Evolutionary conservation across 176 grass and related monocot species (phyloP).

Genomic region (Oryza officinalis): DNA sequence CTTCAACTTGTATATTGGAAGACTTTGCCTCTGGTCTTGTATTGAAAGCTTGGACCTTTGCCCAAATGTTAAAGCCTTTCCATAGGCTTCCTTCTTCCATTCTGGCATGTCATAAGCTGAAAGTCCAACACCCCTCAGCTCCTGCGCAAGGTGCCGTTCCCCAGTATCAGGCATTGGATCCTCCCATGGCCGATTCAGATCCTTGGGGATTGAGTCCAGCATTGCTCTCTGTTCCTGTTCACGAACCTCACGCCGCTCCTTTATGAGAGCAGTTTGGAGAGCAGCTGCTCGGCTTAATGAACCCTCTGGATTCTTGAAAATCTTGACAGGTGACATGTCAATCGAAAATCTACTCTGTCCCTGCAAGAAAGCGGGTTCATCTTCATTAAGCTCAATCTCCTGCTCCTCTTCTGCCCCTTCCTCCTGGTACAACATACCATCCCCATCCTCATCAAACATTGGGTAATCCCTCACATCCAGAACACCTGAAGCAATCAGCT

Average conservation of each 20-base stretch:
- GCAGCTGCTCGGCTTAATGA: slow-evolving; percentile 87
- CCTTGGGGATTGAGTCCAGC: slow-evolving; percentile 96
- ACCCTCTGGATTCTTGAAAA: slow-evolving; percentile 95
- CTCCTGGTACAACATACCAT: slow-evolving; percentile 84
- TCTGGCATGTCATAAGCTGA: slow-evolving; percentile 96
- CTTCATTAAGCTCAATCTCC: slow-evolving; percentile 90
- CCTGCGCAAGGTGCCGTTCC: slow-evolving; percentile 84
- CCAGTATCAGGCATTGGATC: slow-evolving; percentile 93
- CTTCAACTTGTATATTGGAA: slow-evolving; percentile 92
- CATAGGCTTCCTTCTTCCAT: slow-evolving; percentile 98
- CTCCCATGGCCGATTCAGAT: slow-evolving; percentile 97
- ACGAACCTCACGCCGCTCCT: slow-evolving; percentile 89
- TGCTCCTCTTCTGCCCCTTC: slow-evolving; percentile 88
- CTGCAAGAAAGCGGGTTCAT: slow-evolving; percentile 91
- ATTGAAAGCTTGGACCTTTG: slow-evolving; percentile 85
- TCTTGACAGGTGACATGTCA: slow-evolving; percentile 95
- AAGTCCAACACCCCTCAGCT: slow-evolving; percentile 82
- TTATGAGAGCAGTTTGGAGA: slow-evolving; percentile 87
- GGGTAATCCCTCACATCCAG: slow-evolving; percentile 71
- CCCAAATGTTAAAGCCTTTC: slow-evolving; percentile 88
- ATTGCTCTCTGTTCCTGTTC: slow-evolving; percentile 96
- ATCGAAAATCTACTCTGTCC: slow-evolving; percentile 82
- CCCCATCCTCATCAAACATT: slow-evolving; percentile 80
- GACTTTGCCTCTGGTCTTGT: slow-evolving; percentile 88
- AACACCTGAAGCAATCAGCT: slow-evolving; percentile 83